These are phyloP conservation scores for Ramularia collo-cygni DNA, from an alignment of 2,329 filamentous ascomycete genomes.

Conservation along the genomic window DNA sequence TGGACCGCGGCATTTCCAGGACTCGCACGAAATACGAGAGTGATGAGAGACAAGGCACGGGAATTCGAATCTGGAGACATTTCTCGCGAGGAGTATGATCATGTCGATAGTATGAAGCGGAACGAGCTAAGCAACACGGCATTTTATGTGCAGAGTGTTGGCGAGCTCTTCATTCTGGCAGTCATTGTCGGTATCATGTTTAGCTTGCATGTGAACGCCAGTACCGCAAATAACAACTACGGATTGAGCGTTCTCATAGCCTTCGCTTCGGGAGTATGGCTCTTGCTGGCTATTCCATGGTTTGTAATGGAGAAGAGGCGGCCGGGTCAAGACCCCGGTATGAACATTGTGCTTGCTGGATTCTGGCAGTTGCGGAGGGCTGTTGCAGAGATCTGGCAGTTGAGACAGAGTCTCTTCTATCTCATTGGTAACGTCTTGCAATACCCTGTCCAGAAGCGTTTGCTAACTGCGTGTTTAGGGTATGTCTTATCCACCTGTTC, in stretches of 20 bases:
- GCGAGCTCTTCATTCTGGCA: conserved; percentile 57
- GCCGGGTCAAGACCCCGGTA: conserved; percentile 49
- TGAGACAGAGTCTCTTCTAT: conserved; percentile 61
- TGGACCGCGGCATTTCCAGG: conserved; percentile 61
- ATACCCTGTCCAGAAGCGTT: too few species aligned
- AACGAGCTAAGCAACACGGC: conserved; percentile 57
- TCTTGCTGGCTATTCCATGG: conserved; percentile 59
- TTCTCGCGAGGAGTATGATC: conserved; percentile 53
- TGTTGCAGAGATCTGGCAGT: conserved; percentile 52
- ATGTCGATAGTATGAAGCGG: conserved; percentile 54
- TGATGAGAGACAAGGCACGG: conserved; percentile 45
- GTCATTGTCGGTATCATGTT: conserved; percentile 60
- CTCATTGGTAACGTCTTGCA: conserved; percentile 54
- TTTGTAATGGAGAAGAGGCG: conserved; percentile 59
- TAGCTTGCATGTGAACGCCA: conserved; percentile 52
- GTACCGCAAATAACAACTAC: conserved; percentile 57
- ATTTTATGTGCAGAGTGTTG: conserved; percentile 58
- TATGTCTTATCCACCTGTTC: too few species aligned
- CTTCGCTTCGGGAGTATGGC: conserved; percentile 58
- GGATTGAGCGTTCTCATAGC: conserved; percentile 59
- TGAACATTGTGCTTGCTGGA: conserved; percentile 51
- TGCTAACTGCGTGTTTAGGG: too few species aligned
- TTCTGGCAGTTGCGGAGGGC: conserved; percentile 57
- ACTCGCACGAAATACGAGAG: conserved; percentile 48
- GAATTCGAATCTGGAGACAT: conserved; percentile 48